phyloP scores from a whole-genome alignment of 169 alveolate species.

The Pseudocohnilembus persalinus region DNA sequence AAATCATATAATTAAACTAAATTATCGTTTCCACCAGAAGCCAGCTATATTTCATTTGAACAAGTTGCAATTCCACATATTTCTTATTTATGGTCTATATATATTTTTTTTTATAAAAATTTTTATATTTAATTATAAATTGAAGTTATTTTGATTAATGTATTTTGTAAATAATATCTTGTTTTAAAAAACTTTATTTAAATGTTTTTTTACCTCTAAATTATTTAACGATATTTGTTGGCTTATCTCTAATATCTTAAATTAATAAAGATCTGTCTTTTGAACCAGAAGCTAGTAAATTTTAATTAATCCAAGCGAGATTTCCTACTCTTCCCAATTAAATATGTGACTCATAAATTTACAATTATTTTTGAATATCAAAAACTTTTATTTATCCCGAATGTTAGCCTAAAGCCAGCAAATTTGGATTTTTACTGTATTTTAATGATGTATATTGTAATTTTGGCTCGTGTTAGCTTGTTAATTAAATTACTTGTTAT shows the following conservation, averaged over 20 bases:
- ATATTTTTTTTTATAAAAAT: too few relatives aligned
- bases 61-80: constrained; percentile 17
- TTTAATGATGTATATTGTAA: constrained; percentile 56
- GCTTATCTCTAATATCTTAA: constrained; percentile 10
- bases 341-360: neutral
- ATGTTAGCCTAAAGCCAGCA: neutral
- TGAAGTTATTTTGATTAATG: too few relatives aligned
- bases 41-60: neutral
- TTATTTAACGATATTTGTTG: neutral
- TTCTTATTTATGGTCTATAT: neutral
- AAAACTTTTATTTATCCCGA: neutral
- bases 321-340: constrained; percentile 1
- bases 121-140: too few relatives aligned
- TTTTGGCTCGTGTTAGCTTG: constrained; percentile 64
- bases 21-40: constrained; percentile 19
- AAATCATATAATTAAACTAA: constrained; percentile 3
- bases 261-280: constrained; percentile 9
- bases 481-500: constrained; percentile 80
- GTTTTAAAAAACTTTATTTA: too few relatives aligned
- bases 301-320: constrained; percentile 13
- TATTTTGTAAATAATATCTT: too few relatives aligned
- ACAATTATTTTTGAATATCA: neutral
- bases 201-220: neutral
- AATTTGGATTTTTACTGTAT: constrained; percentile 36
- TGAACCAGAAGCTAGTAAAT: constrained; percentile 4